Conservation (phyloP, 2,329 filamentous ascomycete species). For the Claviceps purpurea region DNA sequence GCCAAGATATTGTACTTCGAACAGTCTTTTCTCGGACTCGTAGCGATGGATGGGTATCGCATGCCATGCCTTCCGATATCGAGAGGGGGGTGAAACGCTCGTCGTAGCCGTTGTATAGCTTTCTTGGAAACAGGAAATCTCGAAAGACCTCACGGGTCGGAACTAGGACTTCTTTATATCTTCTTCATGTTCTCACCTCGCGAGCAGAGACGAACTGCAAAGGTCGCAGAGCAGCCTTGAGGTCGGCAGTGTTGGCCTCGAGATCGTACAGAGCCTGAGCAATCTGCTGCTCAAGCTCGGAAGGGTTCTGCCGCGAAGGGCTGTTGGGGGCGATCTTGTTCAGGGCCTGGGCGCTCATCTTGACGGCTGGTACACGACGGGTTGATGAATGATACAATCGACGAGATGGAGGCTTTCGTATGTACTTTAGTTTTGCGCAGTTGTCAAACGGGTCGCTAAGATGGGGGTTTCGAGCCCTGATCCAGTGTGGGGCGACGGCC, state of each 20-base stretch:
- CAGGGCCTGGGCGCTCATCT: conserved; percentile 56
- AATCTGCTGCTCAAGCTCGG: conserved; percentile 94
- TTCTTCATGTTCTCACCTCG: conserved; percentile 69
- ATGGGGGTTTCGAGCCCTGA: conserved; percentile 29
- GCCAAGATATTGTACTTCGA: not conserved
- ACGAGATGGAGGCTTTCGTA: conserved; percentile 9
- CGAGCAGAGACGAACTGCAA: conserved; percentile 98
- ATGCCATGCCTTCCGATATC: conserved; percentile 1
- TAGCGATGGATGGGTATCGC: not conserved
- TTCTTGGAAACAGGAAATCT: conserved; percentile 30
- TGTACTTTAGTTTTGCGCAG: conserved; percentile 18
- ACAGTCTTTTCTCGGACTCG: conserved; percentile 7
- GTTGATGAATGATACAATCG: conserved; percentile 16
- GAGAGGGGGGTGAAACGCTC: conserved; percentile 7
- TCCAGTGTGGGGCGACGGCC: not conserved
- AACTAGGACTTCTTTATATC: conserved; percentile 5
- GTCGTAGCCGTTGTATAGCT: conserved; percentile 22
- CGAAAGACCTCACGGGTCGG: conserved; percentile 12
- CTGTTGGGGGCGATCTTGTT: conserved; percentile 99
- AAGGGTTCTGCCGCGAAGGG: conserved; percentile 89
- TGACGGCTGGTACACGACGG: conserved; percentile 31
- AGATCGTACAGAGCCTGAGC: conserved; percentile 96
- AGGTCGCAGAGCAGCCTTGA: conserved; percentile 90
- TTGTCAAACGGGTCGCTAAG: conserved; percentile 21
- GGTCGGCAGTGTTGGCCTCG: conserved; percentile 97